phyloP scores from a whole-genome alignment of 2,329 filamentous ascomycete genomes.

The Leptographium wingfieldii region DNA sequence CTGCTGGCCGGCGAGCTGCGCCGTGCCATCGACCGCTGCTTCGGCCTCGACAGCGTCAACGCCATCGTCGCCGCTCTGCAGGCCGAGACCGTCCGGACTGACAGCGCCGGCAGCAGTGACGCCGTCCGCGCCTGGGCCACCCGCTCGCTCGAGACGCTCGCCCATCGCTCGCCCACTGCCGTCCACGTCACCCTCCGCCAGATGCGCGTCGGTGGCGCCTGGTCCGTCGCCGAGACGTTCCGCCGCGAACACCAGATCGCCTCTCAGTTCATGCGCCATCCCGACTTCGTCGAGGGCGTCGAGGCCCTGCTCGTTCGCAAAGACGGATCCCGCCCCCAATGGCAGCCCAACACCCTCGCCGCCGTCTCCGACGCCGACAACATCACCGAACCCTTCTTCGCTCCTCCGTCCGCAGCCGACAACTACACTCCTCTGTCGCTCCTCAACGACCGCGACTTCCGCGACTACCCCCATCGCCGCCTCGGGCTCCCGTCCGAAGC shows the following conservation, averaged over 20 bases:
- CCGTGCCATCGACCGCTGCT: slow-evolving; percentile 73
- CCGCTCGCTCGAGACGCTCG: slow-evolving; percentile 62
- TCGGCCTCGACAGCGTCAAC: slow-evolving; percentile 51
- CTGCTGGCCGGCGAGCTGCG: slow-evolving; percentile 58
- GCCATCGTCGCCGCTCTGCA: slow-evolving; percentile 60
- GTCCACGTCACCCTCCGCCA: slow-evolving; percentile 76
- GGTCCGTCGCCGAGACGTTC: slow-evolving; percentile 80
- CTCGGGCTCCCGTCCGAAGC: slow-evolving; percentile 64
- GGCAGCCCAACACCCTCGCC: slow-evolving; percentile 63
- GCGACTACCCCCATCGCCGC: slow-evolving; percentile 56
- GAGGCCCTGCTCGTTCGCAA: slow-evolving; percentile 65
- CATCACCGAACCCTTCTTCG: slow-evolving; percentile 58
- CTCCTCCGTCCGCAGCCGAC: slow-evolving; percentile 22
- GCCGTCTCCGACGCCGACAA: slow-evolving; percentile 44
- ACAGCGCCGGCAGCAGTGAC: slow-evolving; percentile 59
- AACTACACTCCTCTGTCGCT: slow-evolving; percentile 40
- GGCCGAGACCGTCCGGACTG: slow-evolving; percentile 39
- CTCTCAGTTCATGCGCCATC: slow-evolving; percentile 75
- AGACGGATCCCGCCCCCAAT: slow-evolving; percentile 45
- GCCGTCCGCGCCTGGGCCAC: slow-evolving; percentile 60
- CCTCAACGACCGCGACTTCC: slow-evolving; percentile 50
- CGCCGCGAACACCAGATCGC: slow-evolving; percentile 76
- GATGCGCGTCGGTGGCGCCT: slow-evolving; percentile 61
- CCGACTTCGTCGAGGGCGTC: slow-evolving; percentile 90
- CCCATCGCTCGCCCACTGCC: slow-evolving; percentile 70